phyloP scores from a whole-genome alignment of 768 basidiomycete genomes.

The Termitomyces bulborhizus region DNA sequence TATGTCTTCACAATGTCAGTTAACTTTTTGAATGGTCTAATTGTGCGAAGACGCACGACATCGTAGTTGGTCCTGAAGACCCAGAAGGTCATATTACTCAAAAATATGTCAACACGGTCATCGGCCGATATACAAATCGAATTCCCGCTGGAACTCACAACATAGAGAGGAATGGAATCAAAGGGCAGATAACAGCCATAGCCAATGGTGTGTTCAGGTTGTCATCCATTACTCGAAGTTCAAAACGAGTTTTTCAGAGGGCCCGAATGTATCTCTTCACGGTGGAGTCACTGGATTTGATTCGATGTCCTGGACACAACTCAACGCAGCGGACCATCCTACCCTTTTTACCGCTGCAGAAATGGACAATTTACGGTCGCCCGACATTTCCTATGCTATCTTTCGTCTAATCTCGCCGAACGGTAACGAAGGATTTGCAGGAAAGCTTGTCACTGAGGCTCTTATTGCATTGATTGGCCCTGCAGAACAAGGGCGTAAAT shows the following conservation, averaged over 20 bases:
- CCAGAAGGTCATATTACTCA: slow-evolving; percentile 50
- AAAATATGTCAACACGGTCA: slow-evolving; percentile 68
- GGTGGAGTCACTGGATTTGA: slow-evolving; percentile 69
- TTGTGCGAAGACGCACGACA: slow-evolving; percentile 56
- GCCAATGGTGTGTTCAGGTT: slow-evolving; percentile 30
- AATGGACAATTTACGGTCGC: slow-evolving; percentile 31
- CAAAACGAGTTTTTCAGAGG: slow-evolving; percentile 27
- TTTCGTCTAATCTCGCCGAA: slow-evolving; percentile 55
- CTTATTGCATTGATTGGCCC: slow-evolving; percentile 43
- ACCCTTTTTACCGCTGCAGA: slow-evolving; percentile 56
- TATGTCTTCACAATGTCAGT: slow-evolving; percentile 19
- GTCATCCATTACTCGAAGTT: neutral
- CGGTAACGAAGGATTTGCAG: slow-evolving; percentile 70
- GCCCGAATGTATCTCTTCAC: slow-evolving; percentile 57
- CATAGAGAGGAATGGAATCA: slow-evolving; percentile 48
- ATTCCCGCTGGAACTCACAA: slow-evolving; percentile 53
- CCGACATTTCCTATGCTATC: slow-evolving; percentile 34
- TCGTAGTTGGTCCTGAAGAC: slow-evolving; percentile 67
- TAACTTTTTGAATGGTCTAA: neutral
- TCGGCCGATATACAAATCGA: slow-evolving; percentile 71
- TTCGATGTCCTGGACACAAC: slow-evolving; percentile 41
- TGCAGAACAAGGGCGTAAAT: slow-evolving; percentile 23
- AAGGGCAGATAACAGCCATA: slow-evolving; percentile 37
- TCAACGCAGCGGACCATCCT: slow-evolving; percentile 31
- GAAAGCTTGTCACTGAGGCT: slow-evolving; percentile 53